These are phyloP conservation scores for Pseudocercospora pini-densiflorae DNA, from an alignment of 2,329 filamentous ascomycete species.

Conservation along the genomic window DNA sequence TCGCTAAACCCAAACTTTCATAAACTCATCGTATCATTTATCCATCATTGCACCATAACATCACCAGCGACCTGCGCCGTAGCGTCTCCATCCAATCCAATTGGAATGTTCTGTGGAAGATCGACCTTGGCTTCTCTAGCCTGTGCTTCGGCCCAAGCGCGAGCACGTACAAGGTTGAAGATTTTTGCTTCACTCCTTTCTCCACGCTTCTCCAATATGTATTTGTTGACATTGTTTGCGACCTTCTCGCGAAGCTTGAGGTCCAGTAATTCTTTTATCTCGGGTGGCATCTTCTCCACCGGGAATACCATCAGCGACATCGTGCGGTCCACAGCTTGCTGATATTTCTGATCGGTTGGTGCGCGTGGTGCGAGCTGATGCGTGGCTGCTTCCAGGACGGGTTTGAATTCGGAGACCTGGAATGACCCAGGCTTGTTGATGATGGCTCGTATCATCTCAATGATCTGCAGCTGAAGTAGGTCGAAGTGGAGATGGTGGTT, in stretches of 20 bases:
- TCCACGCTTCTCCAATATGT: conserved; percentile 76
- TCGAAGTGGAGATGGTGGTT: conserved; percentile 86
- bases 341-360: conserved; percentile 77
- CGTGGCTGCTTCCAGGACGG: conserved; percentile 85
- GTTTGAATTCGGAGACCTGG: conserved; percentile 73
- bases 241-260: conserved; percentile 79
- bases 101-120: conserved; percentile 46
- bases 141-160: conserved; percentile 80
- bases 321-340: conserved; percentile 86
- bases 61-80: conserved; percentile 21
- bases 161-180: conserved; percentile 76
- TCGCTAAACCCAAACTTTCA: conserved; percentile 28
- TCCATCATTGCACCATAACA: conserved; percentile 31
- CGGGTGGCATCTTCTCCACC: conserved; percentile 75
- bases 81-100: conserved; percentile 46
- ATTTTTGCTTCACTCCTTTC: conserved; percentile 80
- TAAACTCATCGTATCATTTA: conserved; percentile 9
- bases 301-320: conserved; percentile 92
- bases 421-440: conserved; percentile 44
- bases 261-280: conserved; percentile 76
- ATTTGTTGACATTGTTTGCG: conserved; percentile 87
- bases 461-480: conserved; percentile 84
- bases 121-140: conserved; percentile 51
- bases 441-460: conserved; percentile 86
- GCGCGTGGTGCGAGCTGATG: conserved; percentile 86